Evolutionary conservation across 345 rosid genomes (phyloP).

Genomic region (Rhizophora apiculata): DNA sequence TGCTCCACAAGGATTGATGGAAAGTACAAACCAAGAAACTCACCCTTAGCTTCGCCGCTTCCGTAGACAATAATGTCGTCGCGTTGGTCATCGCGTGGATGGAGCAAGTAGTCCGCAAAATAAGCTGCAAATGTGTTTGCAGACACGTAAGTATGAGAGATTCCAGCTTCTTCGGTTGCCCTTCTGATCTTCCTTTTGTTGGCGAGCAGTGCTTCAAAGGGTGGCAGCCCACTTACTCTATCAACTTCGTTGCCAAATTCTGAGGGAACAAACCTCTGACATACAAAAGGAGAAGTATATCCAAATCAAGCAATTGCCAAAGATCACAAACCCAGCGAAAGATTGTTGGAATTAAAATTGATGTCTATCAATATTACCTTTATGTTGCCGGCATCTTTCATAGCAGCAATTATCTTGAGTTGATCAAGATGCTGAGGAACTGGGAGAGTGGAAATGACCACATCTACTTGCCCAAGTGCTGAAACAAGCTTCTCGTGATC

Average conservation of each 20-base stretch:
- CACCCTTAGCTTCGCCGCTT: constrained; percentile 35
- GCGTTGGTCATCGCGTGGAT: constrained; percentile 13
- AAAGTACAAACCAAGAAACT: neutral
- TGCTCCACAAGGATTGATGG: no score
- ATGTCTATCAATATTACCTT: constrained; percentile 14
- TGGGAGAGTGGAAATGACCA: constrained; percentile 39
- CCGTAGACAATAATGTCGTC: constrained; percentile 27
- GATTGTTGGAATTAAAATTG: no score
- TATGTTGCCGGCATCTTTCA: constrained; percentile 36
- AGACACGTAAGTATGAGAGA: constrained; percentile 29
- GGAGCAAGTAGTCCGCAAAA: constrained; percentile 27
- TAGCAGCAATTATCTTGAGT: constrained; percentile 30
- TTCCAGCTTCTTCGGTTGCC: constrained; percentile 33
- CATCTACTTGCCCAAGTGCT: constrained; percentile 24
- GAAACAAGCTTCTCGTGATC: constrained; percentile 37
- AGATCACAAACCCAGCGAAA: no score
- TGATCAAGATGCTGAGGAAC: constrained; percentile 38
- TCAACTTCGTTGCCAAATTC: constrained; percentile 43
- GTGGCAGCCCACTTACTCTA: constrained; percentile 25
- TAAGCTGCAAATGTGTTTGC: constrained; percentile 33
- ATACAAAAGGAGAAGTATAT: neutral
- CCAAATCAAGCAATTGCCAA: neutral
- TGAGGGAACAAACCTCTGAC: constrained; percentile 42
- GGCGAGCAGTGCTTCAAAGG: constrained; percentile 25
- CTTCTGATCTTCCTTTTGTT: constrained; percentile 35